Conservation (phyloP, 108 stramenopile genomes). For the Stephanodiscus minutulus region DNA sequence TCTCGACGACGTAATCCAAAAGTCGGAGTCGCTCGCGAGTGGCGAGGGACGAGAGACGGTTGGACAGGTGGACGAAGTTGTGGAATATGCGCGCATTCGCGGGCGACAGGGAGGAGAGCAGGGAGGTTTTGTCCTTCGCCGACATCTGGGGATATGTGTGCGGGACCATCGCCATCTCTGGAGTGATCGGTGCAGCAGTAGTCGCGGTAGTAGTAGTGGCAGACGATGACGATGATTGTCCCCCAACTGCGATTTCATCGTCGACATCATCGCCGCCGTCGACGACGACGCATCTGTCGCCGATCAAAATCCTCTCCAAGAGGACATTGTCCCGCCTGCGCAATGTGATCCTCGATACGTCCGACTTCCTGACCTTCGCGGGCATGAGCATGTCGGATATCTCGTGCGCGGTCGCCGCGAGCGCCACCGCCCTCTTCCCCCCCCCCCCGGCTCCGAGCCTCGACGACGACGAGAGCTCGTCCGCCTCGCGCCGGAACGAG, state of each 20-base stretch:
- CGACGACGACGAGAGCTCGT: not conserved
- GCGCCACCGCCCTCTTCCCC: conserved; percentile 37
- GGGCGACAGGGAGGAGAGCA: conserved; percentile 13
- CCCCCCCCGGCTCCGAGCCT: not conserved
- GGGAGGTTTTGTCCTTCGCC: not conserved
- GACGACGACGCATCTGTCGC: not conserved
- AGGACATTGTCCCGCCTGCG: conserved; percentile 54
- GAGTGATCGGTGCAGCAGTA: not conserved
- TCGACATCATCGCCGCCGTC: conserved; percentile 8
- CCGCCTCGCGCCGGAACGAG: conserved; percentile 39
- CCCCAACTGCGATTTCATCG: not conserved
- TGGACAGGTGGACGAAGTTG: conserved; percentile 39
- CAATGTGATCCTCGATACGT: conserved; percentile 47
- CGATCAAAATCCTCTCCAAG: conserved; percentile 38
- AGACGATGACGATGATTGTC: not conserved
- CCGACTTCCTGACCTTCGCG: conserved; percentile 49
- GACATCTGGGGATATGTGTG: conserved; percentile 9
- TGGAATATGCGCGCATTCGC: conserved; percentile 36
- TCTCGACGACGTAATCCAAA: conserved; percentile 58
- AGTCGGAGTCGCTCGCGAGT: conserved; percentile 43
- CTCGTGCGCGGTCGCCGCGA: conserved; percentile 45
- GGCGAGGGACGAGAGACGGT: conserved; percentile 22
- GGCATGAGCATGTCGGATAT: conserved; percentile 53
- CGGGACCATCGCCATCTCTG: not conserved
- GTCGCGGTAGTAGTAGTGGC: not conserved